A percentile compares a stretch with the other conserved stretches of the same genome.
Conservation (phyloP, 805 yeast genomes). For the Tetrapisispora iriomotensis region DNA sequence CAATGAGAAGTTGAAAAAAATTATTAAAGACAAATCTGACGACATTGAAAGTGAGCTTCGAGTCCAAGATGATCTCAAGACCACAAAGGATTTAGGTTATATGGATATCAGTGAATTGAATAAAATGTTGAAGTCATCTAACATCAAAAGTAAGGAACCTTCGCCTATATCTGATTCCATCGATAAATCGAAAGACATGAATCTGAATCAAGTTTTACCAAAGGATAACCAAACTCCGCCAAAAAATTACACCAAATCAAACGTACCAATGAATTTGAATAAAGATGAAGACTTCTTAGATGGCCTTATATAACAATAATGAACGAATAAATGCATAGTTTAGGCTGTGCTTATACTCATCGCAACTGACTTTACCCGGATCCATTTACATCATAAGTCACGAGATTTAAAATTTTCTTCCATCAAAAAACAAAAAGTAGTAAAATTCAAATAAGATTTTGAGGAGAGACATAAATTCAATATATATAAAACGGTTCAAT, state of each 20-base stretch:
- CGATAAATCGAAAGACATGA: too few species aligned
- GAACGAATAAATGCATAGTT: neutral
- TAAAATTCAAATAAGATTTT: too few species aligned
- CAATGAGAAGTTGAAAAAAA: slow-evolving; percentile 9
- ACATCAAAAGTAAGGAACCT: neutral
- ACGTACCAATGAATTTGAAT: slow-evolving; percentile 14
- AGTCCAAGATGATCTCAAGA: slow-evolving; percentile 5
- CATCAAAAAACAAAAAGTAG: too few species aligned
- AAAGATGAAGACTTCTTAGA: slow-evolving; percentile 23
- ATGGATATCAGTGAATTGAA: slow-evolving; percentile 18
- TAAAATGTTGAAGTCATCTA: slow-evolving; percentile 8
- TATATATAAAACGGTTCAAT: too few species aligned
- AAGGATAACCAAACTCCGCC: neutral
- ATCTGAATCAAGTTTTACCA: too few species aligned
- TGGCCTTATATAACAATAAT: slow-evolving; percentile 12
- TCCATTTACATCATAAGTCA: neutral
- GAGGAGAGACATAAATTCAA: too few species aligned
- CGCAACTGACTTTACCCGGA: neutral
- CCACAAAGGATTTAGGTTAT: slow-evolving; percentile 13
- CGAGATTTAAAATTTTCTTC: neutral
- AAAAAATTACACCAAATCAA: neutral
- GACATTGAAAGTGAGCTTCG: slow-evolving; percentile 1
- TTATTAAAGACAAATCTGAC: slow-evolving; percentile 5
- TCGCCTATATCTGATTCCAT: too few species aligned
- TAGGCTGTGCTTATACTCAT: neutral